Percentiles rank a stretch among this genome's conserved stretches.
Evolutionary conservation across 129 eudicot species (phyloP).

Genomic region (Saposhnikovia divaricata): DNA sequence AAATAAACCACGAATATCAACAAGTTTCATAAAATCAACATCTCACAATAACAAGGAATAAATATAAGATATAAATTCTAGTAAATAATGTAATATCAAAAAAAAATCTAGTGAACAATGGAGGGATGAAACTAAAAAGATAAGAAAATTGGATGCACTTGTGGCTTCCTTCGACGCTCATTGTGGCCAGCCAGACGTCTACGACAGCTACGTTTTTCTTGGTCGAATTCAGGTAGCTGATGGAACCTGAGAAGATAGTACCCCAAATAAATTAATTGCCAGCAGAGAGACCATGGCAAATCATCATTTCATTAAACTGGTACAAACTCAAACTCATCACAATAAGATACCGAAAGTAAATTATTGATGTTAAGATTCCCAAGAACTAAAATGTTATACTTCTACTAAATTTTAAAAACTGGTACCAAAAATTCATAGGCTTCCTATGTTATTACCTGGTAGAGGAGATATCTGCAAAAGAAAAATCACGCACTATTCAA

Average conservation of each 20-base stretch:
- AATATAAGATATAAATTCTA: too few species aligned
- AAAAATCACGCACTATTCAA: not conserved
- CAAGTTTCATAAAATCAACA: too few species aligned
- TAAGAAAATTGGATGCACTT: too few species aligned
- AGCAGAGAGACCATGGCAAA: not conserved
- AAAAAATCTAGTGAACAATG: too few species aligned
- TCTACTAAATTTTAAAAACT: not conserved
- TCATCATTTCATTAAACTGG: not conserved
- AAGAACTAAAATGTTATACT: not conserved
- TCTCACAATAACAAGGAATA: too few species aligned
- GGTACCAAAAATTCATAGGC: not conserved
- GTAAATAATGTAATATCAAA: too few species aligned
- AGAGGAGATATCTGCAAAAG: not conserved
- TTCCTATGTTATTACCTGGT: not conserved
- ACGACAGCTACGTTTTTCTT: constrained; percentile 90
- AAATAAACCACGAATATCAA: too few species aligned
- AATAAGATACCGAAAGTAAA: not conserved
- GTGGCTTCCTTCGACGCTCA: too few species aligned
- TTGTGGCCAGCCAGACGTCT: constrained; percentile 94
- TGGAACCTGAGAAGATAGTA: constrained; percentile 53
- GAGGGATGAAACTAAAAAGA: too few species aligned
- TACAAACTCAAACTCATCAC: not conserved
- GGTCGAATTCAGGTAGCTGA: constrained; percentile 80
- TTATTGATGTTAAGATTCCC: not conserved
- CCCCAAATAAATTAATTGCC: not conserved